Evolutionary conservation across 495 filamentous ascomycete genomes (phyloP).

Genomic region (Apodospora peruviana): DNA sequence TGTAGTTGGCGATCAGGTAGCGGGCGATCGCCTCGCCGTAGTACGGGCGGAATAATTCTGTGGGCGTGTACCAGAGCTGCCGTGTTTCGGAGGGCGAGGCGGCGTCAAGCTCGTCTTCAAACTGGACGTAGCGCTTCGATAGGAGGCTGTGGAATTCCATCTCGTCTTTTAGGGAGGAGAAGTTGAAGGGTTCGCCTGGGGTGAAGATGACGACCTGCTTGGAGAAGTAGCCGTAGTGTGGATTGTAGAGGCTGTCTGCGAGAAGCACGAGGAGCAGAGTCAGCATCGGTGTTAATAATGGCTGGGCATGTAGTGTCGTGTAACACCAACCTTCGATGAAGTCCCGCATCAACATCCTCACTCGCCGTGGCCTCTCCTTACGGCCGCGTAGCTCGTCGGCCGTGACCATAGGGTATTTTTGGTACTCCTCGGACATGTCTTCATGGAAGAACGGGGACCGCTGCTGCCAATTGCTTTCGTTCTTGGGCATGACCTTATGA

Average conservation of each 20-base stretch:
- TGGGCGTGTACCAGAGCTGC: constrained; percentile 98
- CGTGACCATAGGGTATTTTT: constrained; percentile 76
- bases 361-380: constrained; percentile 71
- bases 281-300: neutral
- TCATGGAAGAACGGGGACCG: constrained; percentile 61
- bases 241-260: constrained; percentile 98
- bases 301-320: neutral
- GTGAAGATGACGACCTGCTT: constrained; percentile 96
- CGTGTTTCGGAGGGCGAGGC: constrained; percentile 60
- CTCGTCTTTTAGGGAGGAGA: constrained; percentile 74
- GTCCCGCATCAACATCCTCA: constrained; percentile 95
- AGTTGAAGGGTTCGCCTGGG: constrained; percentile 88
- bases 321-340: constrained; percentile 80
- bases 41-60: constrained; percentile 91
- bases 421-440: constrained; percentile 75
- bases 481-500: constrained; percentile 15
- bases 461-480: constrained; percentile 72
- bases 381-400: constrained; percentile 65
- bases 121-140: constrained; percentile 74
- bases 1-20: constrained; percentile 93
- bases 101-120: constrained; percentile 82
- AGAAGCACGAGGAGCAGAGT: neutral
- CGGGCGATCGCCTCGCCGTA: constrained; percentile 95
- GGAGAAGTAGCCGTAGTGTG: constrained; percentile 95
- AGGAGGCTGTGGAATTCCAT: constrained; percentile 72